A percentile compares a stretch with the other conserved stretches of the same genome.
phyloP scores from a whole-genome alignment of 2,329 filamentous ascomycete species.

The Mycogone perniciosa region DNA sequence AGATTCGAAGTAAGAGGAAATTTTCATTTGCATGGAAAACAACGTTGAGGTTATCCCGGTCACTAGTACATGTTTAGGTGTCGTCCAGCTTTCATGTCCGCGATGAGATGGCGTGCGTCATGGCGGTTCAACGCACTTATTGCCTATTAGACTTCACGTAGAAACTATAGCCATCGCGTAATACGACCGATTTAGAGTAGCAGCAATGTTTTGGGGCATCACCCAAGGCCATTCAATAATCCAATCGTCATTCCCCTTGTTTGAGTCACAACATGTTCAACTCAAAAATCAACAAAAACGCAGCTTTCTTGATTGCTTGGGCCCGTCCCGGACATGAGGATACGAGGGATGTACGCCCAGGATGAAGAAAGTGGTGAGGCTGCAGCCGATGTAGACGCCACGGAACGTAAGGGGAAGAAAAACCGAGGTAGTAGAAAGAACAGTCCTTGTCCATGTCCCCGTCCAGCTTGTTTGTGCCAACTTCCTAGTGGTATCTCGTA shows the following conservation, averaged over 20 bases:
- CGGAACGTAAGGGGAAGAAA: not conserved
- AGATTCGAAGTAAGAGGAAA: not conserved
- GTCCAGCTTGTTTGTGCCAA: not conserved
- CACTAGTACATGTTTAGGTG: not conserved
- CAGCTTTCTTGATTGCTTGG: not conserved
- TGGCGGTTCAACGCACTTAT: too few species aligned
- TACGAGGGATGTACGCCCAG: not conserved
- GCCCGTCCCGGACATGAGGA: constrained; percentile 2
- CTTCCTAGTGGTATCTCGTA: too few species aligned
- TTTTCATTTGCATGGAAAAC: too few species aligned
- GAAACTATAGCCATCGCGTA: not conserved
- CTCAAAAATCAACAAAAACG: not conserved
- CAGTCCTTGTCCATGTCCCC: not conserved
- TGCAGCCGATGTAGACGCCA: constrained; percentile 6
- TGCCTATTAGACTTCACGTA: not conserved
- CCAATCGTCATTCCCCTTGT: not conserved
- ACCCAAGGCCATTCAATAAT: not conserved
- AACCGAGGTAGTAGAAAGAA: not conserved
- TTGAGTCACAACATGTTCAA: too few species aligned
- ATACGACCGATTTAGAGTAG: not conserved
- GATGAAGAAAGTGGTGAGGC: not conserved
- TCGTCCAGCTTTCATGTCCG: not conserved
- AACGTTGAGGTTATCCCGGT: not conserved
- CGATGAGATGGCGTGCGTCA: not conserved
- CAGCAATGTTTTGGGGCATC: too few species aligned